A percentile compares a stretch with the other conserved stretches of the same genome.
These are phyloP conservation scores for Tremellales sp. DNA, from an alignment of 1,284 basidiomycete genomes.

Conservation along the genomic window DNA sequence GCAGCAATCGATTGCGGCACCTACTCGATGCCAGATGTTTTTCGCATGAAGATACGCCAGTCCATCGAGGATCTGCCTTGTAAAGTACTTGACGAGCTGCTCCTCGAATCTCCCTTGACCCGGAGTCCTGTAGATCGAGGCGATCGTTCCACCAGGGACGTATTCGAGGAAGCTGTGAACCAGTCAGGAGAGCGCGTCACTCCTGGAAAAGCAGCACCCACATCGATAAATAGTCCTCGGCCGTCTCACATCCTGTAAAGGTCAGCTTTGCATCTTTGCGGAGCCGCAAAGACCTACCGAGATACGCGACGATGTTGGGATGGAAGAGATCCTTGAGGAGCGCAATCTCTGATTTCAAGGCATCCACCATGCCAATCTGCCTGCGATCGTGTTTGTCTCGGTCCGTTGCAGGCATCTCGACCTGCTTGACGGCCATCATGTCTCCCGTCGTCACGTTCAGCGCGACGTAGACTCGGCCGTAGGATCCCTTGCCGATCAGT, in stretches of 20 bases:
- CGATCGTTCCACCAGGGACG: constrained; percentile 94
- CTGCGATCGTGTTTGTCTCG: constrained; percentile 84
- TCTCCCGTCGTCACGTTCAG: constrained; percentile 98
- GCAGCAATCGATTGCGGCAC: constrained; percentile 19
- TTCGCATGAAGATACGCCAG: constrained; percentile 89
- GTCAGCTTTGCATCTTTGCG: constrained; percentile 3
- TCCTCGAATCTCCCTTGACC: constrained; percentile 70
- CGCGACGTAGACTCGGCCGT: constrained; percentile 92
- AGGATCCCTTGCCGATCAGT: constrained; percentile 94
- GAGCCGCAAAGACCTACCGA: constrained; percentile 55
- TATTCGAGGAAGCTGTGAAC: constrained; percentile 84
- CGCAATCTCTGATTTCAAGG: constrained; percentile 89
- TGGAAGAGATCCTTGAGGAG: constrained; percentile 95
- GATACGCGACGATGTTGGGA: constrained; percentile 93
- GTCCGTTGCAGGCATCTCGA: constrained; percentile 85
- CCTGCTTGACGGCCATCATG: constrained; percentile 99
- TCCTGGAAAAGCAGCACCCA: constrained; percentile 50
- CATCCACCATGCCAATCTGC: constrained; percentile 81
- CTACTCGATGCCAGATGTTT: constrained; percentile 85
- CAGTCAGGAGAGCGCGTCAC: constrained; percentile 5
- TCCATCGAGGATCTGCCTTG: constrained; percentile 84
- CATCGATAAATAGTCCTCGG: constrained; percentile 86
- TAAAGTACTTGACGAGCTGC: constrained; percentile 87
- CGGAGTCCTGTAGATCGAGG: constrained; percentile 84
- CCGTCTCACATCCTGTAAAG: constrained; percentile 71